These are phyloP conservation scores for Grosmannia huntii DNA, from an alignment of 2,329 filamentous ascomycete genomes.

Conservation along the genomic window DNA sequence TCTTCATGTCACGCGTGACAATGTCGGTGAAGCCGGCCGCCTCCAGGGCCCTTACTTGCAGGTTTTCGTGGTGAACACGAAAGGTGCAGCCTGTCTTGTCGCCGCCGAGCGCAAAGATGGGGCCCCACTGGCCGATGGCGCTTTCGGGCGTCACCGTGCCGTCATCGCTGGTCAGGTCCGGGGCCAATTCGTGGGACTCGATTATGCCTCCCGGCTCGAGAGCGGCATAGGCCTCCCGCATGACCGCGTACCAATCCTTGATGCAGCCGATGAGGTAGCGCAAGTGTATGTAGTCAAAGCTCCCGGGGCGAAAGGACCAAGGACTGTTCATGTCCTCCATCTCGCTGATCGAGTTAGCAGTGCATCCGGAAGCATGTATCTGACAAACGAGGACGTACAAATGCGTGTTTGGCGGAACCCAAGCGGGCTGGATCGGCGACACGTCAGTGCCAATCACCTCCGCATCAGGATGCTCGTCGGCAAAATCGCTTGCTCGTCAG, in stretches of 20 bases:
- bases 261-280: conserved; percentile 41
- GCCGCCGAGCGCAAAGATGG: conserved; percentile 22
- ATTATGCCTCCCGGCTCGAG: conserved; percentile 17
- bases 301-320: conserved; percentile 30
- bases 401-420: conserved; percentile 22
- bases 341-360: conserved; percentile 17
- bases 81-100: conserved; percentile 28
- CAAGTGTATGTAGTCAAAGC: conserved; percentile 47
- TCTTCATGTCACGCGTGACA: conserved; percentile 35
- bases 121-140: conserved; percentile 11
- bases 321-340: conserved; percentile 44
- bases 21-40: conserved; percentile 46
- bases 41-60: conserved; percentile 37
- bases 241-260: conserved; percentile 33
- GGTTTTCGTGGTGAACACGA: conserved; percentile 37
- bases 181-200: conserved; percentile 11
- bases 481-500: neutral
- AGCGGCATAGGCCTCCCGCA: conserved; percentile 23
- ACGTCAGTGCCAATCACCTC: neutral
- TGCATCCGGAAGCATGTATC: neutral
- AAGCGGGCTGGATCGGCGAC: neutral
- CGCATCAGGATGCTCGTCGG: neutral
- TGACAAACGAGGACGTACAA: neutral
- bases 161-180: conserved; percentile 15
- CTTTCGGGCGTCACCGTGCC: conserved; percentile 10